Percentiles rank a stretch among this genome's conserved stretches.
These are phyloP conservation scores for Penicillium sp. DNA, from an alignment of 2,329 filamentous ascomycete species.

Conservation along the genomic window DNA sequence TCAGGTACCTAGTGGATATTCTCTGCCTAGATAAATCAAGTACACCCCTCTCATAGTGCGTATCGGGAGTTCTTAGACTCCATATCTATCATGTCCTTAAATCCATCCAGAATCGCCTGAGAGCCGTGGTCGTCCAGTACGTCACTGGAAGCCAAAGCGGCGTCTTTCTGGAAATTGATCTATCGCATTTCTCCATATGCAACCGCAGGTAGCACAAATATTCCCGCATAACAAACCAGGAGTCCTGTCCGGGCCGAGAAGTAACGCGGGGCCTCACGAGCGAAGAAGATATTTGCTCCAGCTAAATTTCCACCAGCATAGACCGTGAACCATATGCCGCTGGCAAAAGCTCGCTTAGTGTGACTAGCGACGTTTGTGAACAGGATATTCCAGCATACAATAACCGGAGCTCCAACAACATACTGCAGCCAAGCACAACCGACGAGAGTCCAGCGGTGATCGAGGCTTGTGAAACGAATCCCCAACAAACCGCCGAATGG, in stretches of 20 bases:
- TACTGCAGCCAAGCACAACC: constrained; percentile 57
- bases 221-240: constrained; percentile 46
- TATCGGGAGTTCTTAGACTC: constrained; percentile 39
- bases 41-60: constrained; percentile 19
- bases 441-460: constrained; percentile 50
- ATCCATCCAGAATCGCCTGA: constrained; percentile 33
- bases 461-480: constrained; percentile 36
- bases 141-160: neutral
- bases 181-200: constrained; percentile 16
- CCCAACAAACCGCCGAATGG: constrained; percentile 52
- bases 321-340: constrained; percentile 52
- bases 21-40: no score
- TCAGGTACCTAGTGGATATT: no score
- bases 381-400: constrained; percentile 55
- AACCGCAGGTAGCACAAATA: constrained; percentile 36
- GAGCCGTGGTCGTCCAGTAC: constrained; percentile 14
- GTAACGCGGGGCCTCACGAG: constrained; percentile 47
- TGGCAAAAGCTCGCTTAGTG: constrained; percentile 53
- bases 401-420: constrained; percentile 52
- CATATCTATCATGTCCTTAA: constrained; percentile 40
- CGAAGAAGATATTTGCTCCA: constrained; percentile 51
- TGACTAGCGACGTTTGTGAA: constrained; percentile 52
- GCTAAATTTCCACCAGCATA: constrained; percentile 52
- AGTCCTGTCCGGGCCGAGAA: constrained; percentile 47
- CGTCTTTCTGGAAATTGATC: neutral